These are phyloP conservation scores for Boletus rex-veris DNA, from an alignment of 768 basidiomycete genomes.

Conservation along the genomic window DNA sequence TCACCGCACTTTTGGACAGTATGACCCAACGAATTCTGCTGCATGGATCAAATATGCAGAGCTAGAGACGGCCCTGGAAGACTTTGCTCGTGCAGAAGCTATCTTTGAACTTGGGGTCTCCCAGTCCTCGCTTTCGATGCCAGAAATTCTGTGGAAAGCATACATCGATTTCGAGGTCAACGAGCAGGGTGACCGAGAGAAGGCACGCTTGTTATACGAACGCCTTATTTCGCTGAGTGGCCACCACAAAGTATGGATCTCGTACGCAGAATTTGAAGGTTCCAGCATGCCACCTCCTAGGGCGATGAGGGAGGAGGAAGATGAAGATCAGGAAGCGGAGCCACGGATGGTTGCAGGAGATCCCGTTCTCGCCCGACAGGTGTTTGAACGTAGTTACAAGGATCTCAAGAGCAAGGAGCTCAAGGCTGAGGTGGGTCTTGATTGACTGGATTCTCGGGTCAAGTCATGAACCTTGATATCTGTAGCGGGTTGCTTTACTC, in stretches of 20 bases:
- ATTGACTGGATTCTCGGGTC: background rate
- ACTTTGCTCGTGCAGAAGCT: constrained; percentile 83
- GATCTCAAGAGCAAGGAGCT: constrained; percentile 77
- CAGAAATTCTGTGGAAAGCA: constrained; percentile 90
- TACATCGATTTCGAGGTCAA: constrained; percentile 97
- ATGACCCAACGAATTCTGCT: constrained; percentile 84
- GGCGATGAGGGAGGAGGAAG: constrained; percentile 67
- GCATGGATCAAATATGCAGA: constrained; percentile 98
- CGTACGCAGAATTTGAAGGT: constrained; percentile 90
- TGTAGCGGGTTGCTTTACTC: constrained; percentile 83
- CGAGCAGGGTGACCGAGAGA: constrained; percentile 81
- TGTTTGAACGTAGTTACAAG: constrained; percentile 86
- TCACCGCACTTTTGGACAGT: constrained; percentile 39
- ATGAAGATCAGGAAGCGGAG: constrained; percentile 50
- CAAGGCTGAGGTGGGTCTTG: constrained; percentile 76
- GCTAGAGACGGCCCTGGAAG: constrained; percentile 82
- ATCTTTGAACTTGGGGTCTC: constrained; percentile 91
- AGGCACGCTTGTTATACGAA: constrained; percentile 84
- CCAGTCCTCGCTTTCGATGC: constrained; percentile 87
- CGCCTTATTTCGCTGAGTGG: constrained; percentile 80
- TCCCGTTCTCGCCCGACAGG: constrained; percentile 60
- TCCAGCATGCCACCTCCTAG: constrained; percentile 66
- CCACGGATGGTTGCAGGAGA: constrained; percentile 70
- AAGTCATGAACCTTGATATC: constrained; percentile 2
- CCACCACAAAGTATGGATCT: constrained; percentile 97